Percentiles rank a stretch among this genome's conserved stretches.
Conservation (phyloP, 2,329 filamentous ascomycete genomes). For the Spiromastix sp. region DNA sequence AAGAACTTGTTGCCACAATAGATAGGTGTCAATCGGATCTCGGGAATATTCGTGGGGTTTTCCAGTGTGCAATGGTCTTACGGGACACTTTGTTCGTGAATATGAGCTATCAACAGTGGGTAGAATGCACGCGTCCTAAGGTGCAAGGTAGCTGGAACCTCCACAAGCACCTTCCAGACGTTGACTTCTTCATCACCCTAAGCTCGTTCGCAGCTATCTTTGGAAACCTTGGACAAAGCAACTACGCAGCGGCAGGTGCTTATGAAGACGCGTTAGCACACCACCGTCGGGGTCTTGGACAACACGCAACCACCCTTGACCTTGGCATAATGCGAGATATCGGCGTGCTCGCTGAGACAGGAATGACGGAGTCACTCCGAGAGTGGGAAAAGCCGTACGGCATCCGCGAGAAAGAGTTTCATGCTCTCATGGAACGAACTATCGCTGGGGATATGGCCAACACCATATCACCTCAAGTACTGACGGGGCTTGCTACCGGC, state of each 20-base stretch:
- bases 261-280: constrained; percentile 29
- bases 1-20: constrained; percentile 8
- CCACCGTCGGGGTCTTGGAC: constrained; percentile 16
- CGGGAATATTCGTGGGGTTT: constrained; percentile 21
- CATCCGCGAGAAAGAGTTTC: constrained; percentile 1
- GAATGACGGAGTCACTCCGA: neutral
- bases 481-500: neutral
- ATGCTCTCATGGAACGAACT: constrained; percentile 4
- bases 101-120: constrained; percentile 32
- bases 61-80: constrained; percentile 23
- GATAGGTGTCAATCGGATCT: constrained; percentile 10
- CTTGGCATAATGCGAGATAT: constrained; percentile 23
- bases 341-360: constrained; percentile 23
- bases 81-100: constrained; percentile 25
- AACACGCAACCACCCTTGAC: constrained; percentile 17
- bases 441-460: constrained; percentile 4
- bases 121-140: constrained; percentile 29
- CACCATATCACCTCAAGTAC: neutral
- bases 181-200: constrained; percentile 35
- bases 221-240: constrained; percentile 37
- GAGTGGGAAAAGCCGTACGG: constrained; percentile 1
- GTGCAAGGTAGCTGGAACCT: constrained; percentile 29
- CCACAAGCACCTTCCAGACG: constrained; percentile 19
- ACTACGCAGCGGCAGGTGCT: constrained; percentile 32
- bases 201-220: constrained; percentile 34